Evolutionary conservation across 169 alveolate genomes (phyloP), one percentile per base, ranked within the genome.

Genomic region (Cryptosporidium tyzzeri): DNA sequence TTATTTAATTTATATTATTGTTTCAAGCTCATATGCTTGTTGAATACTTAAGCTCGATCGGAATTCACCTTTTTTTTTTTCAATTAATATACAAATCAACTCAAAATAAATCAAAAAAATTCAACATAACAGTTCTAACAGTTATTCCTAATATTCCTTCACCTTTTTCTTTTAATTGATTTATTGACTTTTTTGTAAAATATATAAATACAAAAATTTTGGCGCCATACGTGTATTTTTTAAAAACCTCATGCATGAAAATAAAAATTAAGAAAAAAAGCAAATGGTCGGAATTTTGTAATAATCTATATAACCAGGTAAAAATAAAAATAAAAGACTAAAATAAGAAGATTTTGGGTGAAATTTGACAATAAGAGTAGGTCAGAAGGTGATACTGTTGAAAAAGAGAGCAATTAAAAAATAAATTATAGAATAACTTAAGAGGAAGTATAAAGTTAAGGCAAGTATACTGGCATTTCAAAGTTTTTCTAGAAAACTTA

Each of bases 221-320:
- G 67, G 67, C 67, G 67, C 67, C 67, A 55, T 55, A 55, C 67
- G 67, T 55, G 67, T 55, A 55, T 23, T 55, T 55, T 23, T 23
- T 23, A 18, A 55, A 55, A 55, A 55, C 67, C 67, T 55, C 67
- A n/a, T 55, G 35, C 29, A 55, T 55, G 67, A 55, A 55, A 55
- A 55, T 55, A 55, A 55, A 55, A 41, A 41, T 41, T 41, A 9
- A 41, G 10, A 41, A 41, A 55, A 23, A 26, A 55, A 55, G n/a
- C 3, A 10, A 55, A 55, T 55, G 16, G 67, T 14, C 6, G 35
- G 23, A 21, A 21, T 55, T 26, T 26, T n/a, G 31, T n/a, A 55
- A 55, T 55, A 55, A 55, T 55, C 26, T n/a, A 55, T 10, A 55
- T 55, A 10, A 9, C 18, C 67, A n/a, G 29, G 29, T 23, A 53